Percentiles rank a stretch among this genome's conserved stretches.
phyloP scores from a whole-genome alignment of 441 rosid genomes.

The Arabidopsis hybrid region DNA sequence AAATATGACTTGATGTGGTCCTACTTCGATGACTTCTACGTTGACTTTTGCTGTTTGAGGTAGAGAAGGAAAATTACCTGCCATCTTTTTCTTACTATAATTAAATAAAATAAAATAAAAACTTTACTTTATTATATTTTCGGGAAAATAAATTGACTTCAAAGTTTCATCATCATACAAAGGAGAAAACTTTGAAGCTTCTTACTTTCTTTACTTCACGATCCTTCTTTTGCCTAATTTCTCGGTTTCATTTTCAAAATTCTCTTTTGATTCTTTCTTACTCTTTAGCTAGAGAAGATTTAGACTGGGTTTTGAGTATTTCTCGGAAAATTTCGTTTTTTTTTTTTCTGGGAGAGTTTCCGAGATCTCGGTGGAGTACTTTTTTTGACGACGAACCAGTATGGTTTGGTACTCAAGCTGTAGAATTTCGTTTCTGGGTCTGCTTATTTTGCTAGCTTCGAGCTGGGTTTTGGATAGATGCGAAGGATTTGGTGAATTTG shows the following conservation, averaged over 20 bases:
- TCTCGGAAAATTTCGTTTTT: neutral
- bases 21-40: slow-evolving; percentile 26
- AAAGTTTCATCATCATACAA: slow-evolving; percentile 28
- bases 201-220: slow-evolving; percentile 15
- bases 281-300: slow-evolving; percentile 14
- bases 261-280: slow-evolving; percentile 12
- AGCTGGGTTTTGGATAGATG: slow-evolving; percentile 41
- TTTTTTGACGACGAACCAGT: slow-evolving; percentile 20
- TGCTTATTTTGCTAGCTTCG: neutral
- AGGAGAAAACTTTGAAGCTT: slow-evolving; percentile 15
- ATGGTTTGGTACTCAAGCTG: slow-evolving; percentile 41
- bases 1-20: neutral
- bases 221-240: slow-evolving; percentile 32
- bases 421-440: slow-evolving; percentile 32
- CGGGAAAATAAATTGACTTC: slow-evolving; percentile 36
- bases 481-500: slow-evolving; percentile 59
- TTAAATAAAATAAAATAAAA: neutral
- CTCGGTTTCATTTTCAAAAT: neutral
- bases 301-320: neutral
- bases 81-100: slow-evolving; percentile 19
- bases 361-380: slow-evolving; percentile 44
- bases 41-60: slow-evolving; percentile 44
- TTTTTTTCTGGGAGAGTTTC: slow-evolving; percentile 17
- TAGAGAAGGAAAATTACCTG: slow-evolving; percentile 40
- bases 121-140: neutral